Evolutionary conservation across 352 stramenopile species (phyloP).

Genomic region (Thalassiosira livingstoniorum): DNA sequence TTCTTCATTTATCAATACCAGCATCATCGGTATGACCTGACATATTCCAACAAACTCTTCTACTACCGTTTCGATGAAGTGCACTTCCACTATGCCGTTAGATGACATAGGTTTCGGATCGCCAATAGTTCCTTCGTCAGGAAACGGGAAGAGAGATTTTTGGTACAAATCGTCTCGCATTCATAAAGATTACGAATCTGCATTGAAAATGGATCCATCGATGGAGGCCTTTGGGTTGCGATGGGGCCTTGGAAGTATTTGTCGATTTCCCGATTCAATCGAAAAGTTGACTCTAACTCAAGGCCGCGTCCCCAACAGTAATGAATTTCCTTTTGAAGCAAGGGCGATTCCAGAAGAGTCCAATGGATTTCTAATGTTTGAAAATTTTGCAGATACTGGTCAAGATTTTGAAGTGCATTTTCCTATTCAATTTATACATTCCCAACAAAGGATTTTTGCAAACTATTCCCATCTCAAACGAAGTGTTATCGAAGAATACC

Average conservation of each 20-base stretch:
- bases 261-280: conserved; percentile 51
- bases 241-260: conserved; percentile 53
- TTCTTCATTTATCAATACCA: background rate
- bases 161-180: conserved; percentile 79
- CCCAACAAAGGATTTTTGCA: conserved; percentile 77
- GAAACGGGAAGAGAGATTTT: conserved; percentile 76
- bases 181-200: conserved; percentile 60
- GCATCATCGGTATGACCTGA: background rate
- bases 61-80: conserved; percentile 61
- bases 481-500: conserved; percentile 72
- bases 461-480: conserved; percentile 88
- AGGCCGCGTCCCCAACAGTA: conserved; percentile 54
- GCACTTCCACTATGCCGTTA: conserved; percentile 83
- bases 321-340: conserved; percentile 30
- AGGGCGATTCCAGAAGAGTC: conserved; percentile 18
- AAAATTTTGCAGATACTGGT: conserved; percentile 7
- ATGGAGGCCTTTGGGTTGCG: conserved; percentile 73
- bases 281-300: conserved; percentile 47
- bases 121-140: conserved; percentile 43
- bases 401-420: conserved; percentile 60
- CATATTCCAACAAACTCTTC: background rate
- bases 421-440: conserved; percentile 87
- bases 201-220: conserved; percentile 82
- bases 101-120: conserved; percentile 81
- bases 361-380: conserved; percentile 56